phyloP scores from a whole-genome alignment of 208 protist species.

The Porcisia hertigi region DNA sequence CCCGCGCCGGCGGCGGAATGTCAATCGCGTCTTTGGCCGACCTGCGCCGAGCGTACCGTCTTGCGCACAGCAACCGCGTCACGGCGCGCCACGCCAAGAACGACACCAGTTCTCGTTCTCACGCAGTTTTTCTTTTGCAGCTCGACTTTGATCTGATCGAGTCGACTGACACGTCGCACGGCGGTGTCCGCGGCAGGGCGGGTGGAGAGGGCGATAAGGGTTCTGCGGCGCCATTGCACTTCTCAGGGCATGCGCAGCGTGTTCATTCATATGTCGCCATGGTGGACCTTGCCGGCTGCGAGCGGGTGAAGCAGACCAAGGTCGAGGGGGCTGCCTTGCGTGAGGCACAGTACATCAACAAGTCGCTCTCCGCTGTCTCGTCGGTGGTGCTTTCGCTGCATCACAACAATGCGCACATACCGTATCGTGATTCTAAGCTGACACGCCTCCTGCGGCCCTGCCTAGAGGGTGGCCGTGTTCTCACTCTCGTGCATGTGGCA shows the following conservation, averaged over 20 bases:
- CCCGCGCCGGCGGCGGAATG: conserved; percentile 56
- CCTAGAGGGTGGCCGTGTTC: conserved; percentile 76
- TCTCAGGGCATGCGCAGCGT: conserved; percentile 20
- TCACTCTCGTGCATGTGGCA: conserved; percentile 80
- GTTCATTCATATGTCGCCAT: conserved; percentile 87
- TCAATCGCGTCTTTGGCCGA: conserved; percentile 62
- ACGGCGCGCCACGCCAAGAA: conserved; percentile 71
- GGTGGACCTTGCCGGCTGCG: conserved; percentile 97
- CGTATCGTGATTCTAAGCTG: conserved; percentile 93
- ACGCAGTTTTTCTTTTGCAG: conserved; percentile 88
- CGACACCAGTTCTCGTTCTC: conserved; percentile 83
- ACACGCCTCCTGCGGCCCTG: conserved; percentile 89
- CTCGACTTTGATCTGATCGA: conserved; percentile 68
- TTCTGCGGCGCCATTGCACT: background rate
- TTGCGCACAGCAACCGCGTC: conserved; percentile 77
- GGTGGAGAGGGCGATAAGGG: background rate
- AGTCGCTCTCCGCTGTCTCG: conserved; percentile 86
- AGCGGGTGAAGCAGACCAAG: conserved; percentile 93
- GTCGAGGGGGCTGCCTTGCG: conserved; percentile 72
- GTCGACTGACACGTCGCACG: conserved; percentile 3
- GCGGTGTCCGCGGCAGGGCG: background rate
- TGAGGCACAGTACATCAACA: conserved; percentile 93
- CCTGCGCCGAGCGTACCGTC: conserved; percentile 59
- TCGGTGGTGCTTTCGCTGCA: conserved; percentile 85
- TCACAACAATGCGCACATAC: conserved; percentile 73